Evolutionary conservation across 1,284 basidiomycete genomes (phyloP), one percentile per base, ranked within the genome.

Genomic region (Heterobasidion irregulare): DNA sequence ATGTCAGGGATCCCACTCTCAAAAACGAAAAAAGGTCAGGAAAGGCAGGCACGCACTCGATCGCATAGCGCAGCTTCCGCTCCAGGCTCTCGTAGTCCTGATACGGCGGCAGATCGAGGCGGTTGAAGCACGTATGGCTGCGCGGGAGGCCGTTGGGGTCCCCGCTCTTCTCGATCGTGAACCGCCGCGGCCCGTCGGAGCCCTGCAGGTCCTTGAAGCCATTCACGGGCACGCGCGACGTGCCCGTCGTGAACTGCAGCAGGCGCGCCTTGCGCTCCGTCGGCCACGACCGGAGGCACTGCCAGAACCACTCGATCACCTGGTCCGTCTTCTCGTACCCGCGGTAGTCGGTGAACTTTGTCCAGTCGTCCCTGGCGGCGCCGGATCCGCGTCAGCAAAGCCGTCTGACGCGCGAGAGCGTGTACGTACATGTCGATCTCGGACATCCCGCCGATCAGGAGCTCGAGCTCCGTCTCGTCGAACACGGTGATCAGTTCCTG

Each of bases 271-370:
- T 98, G 70, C 94, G 86, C 73, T 99, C 97, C 0, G 94, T 80
- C 8, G 96, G 94, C 96, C 96, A 99, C 53, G 87, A 86, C 55
- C 91, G 86, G 56, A 99, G 92, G 65, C 93, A 95, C 75, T 98
- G 89, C 97, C 97, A 99, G 83, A 99, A 99, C 97, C 97, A 99
- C 69, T 98, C 93, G 61, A 99, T 93, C 58, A 99, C 96, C 69
- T 95, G 89, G 70, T 96, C 93, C 33, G 83, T 89, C 72, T 87
- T 87, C 68, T 89, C 86, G 66, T 91, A 91, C 9, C 84, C 87
- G 60, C 87, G 83, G 66, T 90, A 92, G 68, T 92, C 89, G 16
- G 89, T 92, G 70, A 88, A 91, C 68, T 91, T 91, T 59, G 83
- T 86, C 89, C 88, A 91, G 64, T 92, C 88, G 62, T 92, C 89